These are phyloP conservation scores for Jatropha podagrica DNA, from an alignment of 441 rosid genomes.

Conservation along the genomic window DNA sequence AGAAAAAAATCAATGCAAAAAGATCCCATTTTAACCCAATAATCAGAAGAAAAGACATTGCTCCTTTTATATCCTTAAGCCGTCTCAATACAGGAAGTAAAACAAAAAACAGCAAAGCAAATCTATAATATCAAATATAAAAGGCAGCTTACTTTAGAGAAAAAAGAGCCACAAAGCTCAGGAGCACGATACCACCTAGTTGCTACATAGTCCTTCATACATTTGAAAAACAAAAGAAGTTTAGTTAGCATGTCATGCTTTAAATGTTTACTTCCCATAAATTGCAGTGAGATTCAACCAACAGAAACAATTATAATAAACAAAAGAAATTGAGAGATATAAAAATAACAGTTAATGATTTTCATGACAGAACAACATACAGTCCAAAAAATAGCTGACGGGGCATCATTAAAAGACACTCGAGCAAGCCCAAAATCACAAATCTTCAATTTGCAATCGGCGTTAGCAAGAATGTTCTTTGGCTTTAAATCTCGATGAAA, in stretches of 20 bases:
- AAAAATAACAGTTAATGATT: constrained; percentile 10
- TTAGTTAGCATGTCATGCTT: constrained; percentile 18
- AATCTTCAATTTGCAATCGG: constrained; percentile 97
- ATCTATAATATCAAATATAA: constrained; percentile 10
- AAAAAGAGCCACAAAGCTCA: constrained; percentile 98
- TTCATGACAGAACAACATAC: constrained; percentile 45
- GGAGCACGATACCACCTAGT: constrained; percentile 99
- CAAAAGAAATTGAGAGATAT: not conserved
- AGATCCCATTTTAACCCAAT: constrained; percentile 7
- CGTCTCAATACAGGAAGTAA: not conserved
- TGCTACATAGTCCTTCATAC: constrained; percentile 89
- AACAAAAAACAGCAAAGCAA: constrained; percentile 2
- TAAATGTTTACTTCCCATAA: constrained; percentile 10
- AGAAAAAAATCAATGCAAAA: not conserved
- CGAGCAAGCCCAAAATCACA: constrained; percentile 99
- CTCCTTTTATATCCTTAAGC: not conserved
- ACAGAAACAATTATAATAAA: not conserved
- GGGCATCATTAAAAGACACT: constrained; percentile 94
- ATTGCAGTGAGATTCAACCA: not conserved
- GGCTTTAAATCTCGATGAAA: constrained; percentile 98
- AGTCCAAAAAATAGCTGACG: constrained; percentile 98
- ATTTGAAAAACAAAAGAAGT: constrained; percentile 5
- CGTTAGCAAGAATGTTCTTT: constrained; percentile 96
- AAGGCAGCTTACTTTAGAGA: constrained; percentile 82
- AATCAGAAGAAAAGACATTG: not conserved